Conservation (phyloP, 352 stramenopile genomes). For the Globisporangium okanoganense region DNA sequence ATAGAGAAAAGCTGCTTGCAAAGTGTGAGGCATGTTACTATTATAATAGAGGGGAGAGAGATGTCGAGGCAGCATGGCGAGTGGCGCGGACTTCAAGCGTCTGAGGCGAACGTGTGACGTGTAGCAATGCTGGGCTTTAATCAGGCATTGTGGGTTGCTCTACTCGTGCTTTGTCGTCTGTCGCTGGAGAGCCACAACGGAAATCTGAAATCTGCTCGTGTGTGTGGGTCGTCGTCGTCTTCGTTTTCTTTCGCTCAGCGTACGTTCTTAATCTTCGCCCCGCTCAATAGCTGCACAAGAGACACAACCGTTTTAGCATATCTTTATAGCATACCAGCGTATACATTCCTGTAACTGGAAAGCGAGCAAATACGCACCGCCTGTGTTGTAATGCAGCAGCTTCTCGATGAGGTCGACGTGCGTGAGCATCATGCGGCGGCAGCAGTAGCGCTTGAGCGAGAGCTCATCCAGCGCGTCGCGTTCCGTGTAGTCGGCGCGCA, state of each 20-base stretch:
- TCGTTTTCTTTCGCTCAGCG: neutral
- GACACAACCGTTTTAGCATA: neutral
- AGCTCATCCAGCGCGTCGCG: constrained; percentile 97
- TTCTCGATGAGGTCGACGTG: constrained; percentile 99
- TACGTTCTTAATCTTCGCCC: constrained; percentile 50
- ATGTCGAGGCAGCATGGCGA: constrained; percentile 4
- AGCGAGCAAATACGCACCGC: constrained; percentile 42
- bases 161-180: constrained; percentile 15
- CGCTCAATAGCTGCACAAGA: constrained; percentile 67
- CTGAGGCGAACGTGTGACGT: neutral
- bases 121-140: neutral
- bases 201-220: neutral
- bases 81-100: neutral
- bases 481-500: constrained; percentile 97
- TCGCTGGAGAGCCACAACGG: constrained; percentile 6
- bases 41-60: constrained; percentile 31
- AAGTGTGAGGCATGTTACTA: constrained; percentile 19
- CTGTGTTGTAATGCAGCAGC: constrained; percentile 99
- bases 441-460: constrained; percentile 99
- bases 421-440: constrained; percentile 98
- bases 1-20: neutral
- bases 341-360: neutral
- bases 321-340: neutral
- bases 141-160: neutral
- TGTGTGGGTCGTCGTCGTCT: neutral